phyloP scores from a whole-genome alignment of 2,329 filamentous ascomycete species.

The Mycosphaerella sp. region DNA sequence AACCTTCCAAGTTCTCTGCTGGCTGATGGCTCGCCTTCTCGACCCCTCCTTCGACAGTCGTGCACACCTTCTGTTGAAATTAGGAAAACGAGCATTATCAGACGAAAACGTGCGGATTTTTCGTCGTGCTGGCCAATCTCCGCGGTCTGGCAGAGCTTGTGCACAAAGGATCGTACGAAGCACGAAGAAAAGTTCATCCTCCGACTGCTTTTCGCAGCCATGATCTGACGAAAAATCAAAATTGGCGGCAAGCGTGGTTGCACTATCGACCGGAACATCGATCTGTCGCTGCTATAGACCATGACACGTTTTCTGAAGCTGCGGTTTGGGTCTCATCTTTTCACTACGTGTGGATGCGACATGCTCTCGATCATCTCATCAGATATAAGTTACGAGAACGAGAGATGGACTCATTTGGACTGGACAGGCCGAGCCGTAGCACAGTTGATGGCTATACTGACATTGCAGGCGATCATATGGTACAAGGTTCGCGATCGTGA shows the following conservation, averaged over 20 bases:
- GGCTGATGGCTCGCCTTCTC: conserved; percentile 8
- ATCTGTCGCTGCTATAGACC: too few species aligned
- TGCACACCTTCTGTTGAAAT: neutral
- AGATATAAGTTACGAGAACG: neutral
- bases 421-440: neutral
- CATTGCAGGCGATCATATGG: conserved; percentile 13
- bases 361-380: neutral
- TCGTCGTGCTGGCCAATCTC: conserved; percentile 6
- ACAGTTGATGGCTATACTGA: conserved; percentile 9
- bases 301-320: neutral
- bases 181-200: conserved; percentile 2
- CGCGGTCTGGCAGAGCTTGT: neutral
- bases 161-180: neutral
- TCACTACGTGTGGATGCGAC: conserved; percentile 11
- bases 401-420: neutral
- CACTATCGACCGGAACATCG: neutral
- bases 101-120: conserved; percentile 9
- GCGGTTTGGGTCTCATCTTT: neutral
- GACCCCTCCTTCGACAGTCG: neutral
- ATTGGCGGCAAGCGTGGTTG: conserved; percentile 1
- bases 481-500: conserved; percentile 4
- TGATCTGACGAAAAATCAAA: neutral
- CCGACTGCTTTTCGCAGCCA: neutral
- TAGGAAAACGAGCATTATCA: conserved; percentile 2
- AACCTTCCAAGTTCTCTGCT: conserved; percentile 10